phyloP scores from a whole-genome alignment of 108 stramenopile species.

The Cyclotella cryptica region DNA sequence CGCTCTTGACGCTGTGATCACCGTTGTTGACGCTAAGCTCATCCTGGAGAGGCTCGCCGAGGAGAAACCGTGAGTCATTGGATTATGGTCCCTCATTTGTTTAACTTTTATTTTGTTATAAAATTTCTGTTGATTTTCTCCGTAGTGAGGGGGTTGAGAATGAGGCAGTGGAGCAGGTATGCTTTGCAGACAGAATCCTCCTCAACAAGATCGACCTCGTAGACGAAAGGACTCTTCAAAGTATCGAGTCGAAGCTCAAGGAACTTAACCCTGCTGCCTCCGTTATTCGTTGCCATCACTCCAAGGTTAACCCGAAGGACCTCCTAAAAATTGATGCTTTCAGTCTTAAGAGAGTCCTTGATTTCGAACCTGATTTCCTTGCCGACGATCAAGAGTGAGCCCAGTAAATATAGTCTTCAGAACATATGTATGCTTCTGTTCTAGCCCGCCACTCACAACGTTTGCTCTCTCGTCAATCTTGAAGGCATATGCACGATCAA shows the following conservation, averaged over 20 bases:
- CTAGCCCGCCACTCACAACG: not conserved
- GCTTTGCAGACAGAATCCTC: slow-evolving; percentile 86
- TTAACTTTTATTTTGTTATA: not conserved
- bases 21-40: slow-evolving; percentile 95
- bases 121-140: not conserved
- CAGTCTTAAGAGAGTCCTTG: slow-evolving; percentile 77
- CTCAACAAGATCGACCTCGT: slow-evolving; percentile 89
- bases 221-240: slow-evolving; percentile 42
- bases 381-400: slow-evolving; percentile 48
- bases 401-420: not conserved
- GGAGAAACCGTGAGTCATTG: slow-evolving; percentile 65
- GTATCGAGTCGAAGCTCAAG: slow-evolving; percentile 57
- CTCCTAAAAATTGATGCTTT: slow-evolving; percentile 86
- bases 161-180: slow-evolving; percentile 96
- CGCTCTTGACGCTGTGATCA: slow-evolving; percentile 91
- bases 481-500: slow-evolving; percentile 71
- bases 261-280: slow-evolving; percentile 69
- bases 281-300: slow-evolving; percentile 48
- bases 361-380: slow-evolving; percentile 89
- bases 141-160: slow-evolving; percentile 82
- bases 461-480: not conserved
- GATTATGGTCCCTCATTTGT: not conserved
- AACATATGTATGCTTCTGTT: too few species aligned
- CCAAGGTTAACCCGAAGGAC: slow-evolving; percentile 67
- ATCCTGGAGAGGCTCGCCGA: slow-evolving; percentile 82